phyloP scores from a whole-genome alignment of 2,329 filamentous ascomycete species.

The Botryotinia narcissicola region DNA sequence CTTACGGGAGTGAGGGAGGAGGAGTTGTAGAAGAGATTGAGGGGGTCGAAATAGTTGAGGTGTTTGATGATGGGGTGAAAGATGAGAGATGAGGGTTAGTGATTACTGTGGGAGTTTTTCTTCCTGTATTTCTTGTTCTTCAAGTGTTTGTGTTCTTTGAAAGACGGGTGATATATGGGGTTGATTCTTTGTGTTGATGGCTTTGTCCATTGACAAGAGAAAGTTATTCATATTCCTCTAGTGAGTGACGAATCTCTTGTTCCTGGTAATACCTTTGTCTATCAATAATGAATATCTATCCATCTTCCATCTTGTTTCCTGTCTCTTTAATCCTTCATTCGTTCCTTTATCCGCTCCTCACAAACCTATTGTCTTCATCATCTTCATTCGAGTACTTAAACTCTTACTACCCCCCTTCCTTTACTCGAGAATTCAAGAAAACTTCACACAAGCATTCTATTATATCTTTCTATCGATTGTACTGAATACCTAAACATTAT shows the following conservation, averaged over 20 bases:
- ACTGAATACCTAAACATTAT: neutral
- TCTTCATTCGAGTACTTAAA: neutral
- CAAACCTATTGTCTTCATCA: neutral
- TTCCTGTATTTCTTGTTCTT: neutral
- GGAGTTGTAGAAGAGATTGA: no score
- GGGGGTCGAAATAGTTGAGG: neutral
- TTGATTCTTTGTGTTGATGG: neutral
- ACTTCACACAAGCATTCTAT: neutral
- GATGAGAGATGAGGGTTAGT: neutral
- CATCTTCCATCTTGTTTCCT: no score
- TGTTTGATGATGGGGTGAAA: neutral
- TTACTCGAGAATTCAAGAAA: neutral
- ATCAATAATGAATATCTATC: neutral
- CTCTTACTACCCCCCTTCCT: neutral
- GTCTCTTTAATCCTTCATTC: neutral
- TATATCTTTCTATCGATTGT: neutral
- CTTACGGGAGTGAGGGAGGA: no score
- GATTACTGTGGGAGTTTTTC: neutral
- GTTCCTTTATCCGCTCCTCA: neutral
- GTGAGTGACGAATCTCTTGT: neutral
- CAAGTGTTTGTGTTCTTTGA: neutral
- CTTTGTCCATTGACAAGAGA: neutral
- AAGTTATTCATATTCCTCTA: neutral
- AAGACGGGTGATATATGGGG: rapidly evolving
- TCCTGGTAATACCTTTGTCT: neutral